Conservation (phyloP, 257 asterid species). For the Solanum verrucosum region DNA sequence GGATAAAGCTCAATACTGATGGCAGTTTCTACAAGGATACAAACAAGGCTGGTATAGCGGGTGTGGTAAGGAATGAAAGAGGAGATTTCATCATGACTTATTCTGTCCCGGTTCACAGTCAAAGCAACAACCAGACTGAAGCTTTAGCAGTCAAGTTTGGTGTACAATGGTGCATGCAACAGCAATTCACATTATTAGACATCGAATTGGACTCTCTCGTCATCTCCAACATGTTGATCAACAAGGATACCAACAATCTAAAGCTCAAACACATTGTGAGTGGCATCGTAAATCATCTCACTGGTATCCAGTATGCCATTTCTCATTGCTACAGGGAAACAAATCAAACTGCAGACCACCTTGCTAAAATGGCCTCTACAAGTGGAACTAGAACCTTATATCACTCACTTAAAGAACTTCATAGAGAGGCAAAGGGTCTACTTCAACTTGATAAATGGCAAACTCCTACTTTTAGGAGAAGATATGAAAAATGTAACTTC, state of each 20-base stretch:
- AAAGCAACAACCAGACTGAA: too few relatives aligned
- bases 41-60: too few relatives aligned
- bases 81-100: too few relatives aligned
- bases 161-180: not conserved
- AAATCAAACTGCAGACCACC: not conserved
- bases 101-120: too few relatives aligned
- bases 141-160: not conserved
- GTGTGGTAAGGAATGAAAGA: too few relatives aligned
- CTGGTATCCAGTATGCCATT: not conserved
- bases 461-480: too few relatives aligned
- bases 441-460: too few relatives aligned
- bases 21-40: too few relatives aligned
- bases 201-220: not conserved
- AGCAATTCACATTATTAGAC: not conserved
- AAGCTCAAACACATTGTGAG: not conserved
- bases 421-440: too few relatives aligned
- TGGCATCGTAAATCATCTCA: not conserved
- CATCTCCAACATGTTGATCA: not conserved
- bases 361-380: not conserved
- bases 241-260: not conserved
- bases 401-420: too few relatives aligned
- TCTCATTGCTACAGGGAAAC: not conserved
- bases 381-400: not conserved
- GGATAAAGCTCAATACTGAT: too few relatives aligned
- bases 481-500: too few relatives aligned